Conservation (phyloP, 108 stramenopile genomes). For the Chaetoceros muelleri region DNA sequence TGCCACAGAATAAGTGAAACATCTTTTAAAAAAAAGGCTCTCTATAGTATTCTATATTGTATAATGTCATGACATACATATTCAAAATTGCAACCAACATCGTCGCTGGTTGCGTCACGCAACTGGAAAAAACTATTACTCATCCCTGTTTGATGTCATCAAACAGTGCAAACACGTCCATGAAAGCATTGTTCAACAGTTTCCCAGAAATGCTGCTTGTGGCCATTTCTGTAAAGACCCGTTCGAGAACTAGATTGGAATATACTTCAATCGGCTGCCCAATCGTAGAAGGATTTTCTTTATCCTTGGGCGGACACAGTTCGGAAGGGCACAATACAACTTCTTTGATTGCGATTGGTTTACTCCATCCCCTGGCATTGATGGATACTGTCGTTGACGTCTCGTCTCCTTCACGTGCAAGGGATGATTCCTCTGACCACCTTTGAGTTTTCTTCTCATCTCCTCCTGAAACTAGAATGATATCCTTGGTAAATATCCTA, state of each 20-base stretch:
- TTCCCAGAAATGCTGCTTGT: constrained; percentile 32
- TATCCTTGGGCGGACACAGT: constrained; percentile 41
- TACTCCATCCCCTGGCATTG: constrained; percentile 23
- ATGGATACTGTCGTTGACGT: too few relatives aligned
- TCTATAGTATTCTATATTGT: too few relatives aligned
- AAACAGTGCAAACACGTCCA: constrained; percentile 22
- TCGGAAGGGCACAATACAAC: constrained; percentile 30
- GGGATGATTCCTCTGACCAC: not conserved
- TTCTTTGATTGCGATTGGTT: constrained; percentile 31
- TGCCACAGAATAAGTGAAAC: too few relatives aligned
- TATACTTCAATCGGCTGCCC: constrained; percentile 34
- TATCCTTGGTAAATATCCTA: constrained; percentile 40
- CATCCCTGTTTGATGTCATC: too few relatives aligned
- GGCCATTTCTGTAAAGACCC: constrained; percentile 39
- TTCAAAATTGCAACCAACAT: too few relatives aligned
- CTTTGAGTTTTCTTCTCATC: not conserved
- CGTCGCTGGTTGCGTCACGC: too few relatives aligned
- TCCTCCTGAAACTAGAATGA: not conserved
- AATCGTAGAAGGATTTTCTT: constrained; percentile 21
- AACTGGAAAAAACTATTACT: too few relatives aligned
- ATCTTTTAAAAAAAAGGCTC: too few relatives aligned
- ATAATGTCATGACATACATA: too few relatives aligned
- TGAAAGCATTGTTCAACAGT: constrained; percentile 43
- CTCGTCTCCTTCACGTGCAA: too few relatives aligned
- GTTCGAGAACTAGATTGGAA: constrained; percentile 29